Conservation (phyloP, 805 yeast genomes). For the Wickerhamiella lipophila region DNA sequence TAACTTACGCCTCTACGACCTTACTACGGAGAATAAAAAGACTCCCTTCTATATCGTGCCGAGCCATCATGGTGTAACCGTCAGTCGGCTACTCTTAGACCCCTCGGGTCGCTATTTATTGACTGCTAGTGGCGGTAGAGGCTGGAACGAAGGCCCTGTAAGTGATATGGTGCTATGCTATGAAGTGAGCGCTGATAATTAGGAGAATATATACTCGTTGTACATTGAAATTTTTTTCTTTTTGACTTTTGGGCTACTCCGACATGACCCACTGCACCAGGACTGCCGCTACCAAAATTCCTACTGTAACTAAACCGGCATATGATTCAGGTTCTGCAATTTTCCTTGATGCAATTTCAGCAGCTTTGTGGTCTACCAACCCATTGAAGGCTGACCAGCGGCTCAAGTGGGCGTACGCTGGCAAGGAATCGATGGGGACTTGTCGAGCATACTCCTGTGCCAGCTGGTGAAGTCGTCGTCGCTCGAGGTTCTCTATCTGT, state of each 20-base stretch:
- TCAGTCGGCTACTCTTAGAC: slow-evolving; percentile 68
- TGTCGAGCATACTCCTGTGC: slow-evolving; percentile 16
- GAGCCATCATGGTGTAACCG: slow-evolving; percentile 89
- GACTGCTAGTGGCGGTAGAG: slow-evolving; percentile 87
- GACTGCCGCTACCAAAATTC: not conserved
- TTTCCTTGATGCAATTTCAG: not conserved
- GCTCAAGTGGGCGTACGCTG: slow-evolving; percentile 24
- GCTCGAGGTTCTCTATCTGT: slow-evolving; percentile 9
- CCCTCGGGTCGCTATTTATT: slow-evolving; percentile 80
- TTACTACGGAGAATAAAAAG: slow-evolving; percentile 29
- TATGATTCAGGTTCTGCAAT: not conserved
- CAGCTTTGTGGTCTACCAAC: not conserved
- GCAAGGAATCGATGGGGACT: slow-evolving; percentile 17
- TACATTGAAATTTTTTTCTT: not conserved
- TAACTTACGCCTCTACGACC: slow-evolving; percentile 76
- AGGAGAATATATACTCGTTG: no score
- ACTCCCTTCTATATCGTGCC: slow-evolving; percentile 83
- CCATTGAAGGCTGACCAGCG: slow-evolving; percentile 26
- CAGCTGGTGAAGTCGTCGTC: slow-evolving; percentile 18
- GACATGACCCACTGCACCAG: not conserved
- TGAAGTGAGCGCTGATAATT: slow-evolving; percentile 37
- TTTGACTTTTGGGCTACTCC: not conserved
- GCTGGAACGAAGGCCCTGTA: slow-evolving; percentile 79
- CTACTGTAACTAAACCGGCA: not conserved
- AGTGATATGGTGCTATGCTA: slow-evolving; percentile 53